These are phyloP conservation scores for Aspergillus oerlinghausenensis DNA, from an alignment of 2,329 filamentous ascomycete genomes.

Conservation along the genomic window DNA sequence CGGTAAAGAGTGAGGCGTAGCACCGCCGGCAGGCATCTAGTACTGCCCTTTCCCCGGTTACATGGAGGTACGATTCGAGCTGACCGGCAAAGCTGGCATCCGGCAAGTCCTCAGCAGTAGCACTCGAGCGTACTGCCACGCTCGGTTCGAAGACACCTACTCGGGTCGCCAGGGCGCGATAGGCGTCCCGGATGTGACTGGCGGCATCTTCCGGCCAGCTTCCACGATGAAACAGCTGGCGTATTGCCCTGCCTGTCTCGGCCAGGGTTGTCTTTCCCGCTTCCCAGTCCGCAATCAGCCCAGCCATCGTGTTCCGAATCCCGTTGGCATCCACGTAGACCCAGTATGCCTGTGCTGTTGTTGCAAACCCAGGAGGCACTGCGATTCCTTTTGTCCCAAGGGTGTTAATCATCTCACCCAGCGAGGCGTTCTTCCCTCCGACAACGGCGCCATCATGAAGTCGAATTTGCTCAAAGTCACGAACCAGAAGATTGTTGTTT, in stretches of 20 bases:
- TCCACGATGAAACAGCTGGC: slow-evolving; percentile 28
- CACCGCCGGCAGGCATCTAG: slow-evolving; percentile 34
- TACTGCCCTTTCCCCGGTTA: slow-evolving; percentile 27
- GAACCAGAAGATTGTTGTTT: slow-evolving; percentile 1
- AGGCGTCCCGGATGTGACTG: slow-evolving; percentile 24
- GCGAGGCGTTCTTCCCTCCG: slow-evolving; percentile 37
- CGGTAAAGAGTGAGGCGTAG: slow-evolving; percentile 38
- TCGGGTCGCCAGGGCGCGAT: slow-evolving; percentile 23
- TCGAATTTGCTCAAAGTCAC: slow-evolving; percentile 18
- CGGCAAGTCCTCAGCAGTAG: slow-evolving; percentile 38
- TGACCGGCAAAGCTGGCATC: slow-evolving; percentile 39
- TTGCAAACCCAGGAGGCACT: slow-evolving; percentile 35
- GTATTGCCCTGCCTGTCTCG: slow-evolving; percentile 28
- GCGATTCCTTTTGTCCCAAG: slow-evolving; percentile 26
- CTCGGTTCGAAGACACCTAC: slow-evolving; percentile 18
- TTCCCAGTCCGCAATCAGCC: slow-evolving; percentile 28
- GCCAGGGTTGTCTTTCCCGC: slow-evolving; percentile 21
- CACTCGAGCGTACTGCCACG: slow-evolving; percentile 39
- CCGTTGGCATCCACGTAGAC: slow-evolving; percentile 30
- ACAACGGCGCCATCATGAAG: slow-evolving; percentile 25
- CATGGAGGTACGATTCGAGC: slow-evolving; percentile 36
- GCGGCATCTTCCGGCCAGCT: slow-evolving; percentile 27
- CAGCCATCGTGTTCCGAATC: slow-evolving; percentile 27
- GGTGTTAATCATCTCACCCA: slow-evolving; percentile 36
- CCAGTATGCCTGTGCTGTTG: slow-evolving; percentile 33